Evolutionary conservation across 2,329 filamentous ascomycete species (phyloP).

Genomic region (Trichoderma sp.): DNA sequence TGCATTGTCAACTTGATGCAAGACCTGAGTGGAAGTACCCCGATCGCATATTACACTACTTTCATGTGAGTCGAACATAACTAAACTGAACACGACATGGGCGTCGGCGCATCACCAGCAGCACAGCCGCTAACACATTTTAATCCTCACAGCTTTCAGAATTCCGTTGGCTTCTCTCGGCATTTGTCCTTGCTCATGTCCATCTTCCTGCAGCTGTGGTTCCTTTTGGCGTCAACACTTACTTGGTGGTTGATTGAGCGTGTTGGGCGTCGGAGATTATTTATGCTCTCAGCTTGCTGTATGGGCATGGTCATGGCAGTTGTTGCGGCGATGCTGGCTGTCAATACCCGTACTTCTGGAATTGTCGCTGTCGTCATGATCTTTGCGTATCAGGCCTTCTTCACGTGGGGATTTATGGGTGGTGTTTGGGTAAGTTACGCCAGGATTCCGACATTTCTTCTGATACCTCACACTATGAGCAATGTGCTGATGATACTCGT

Average conservation of each 20-base stretch:
- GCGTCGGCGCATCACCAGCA: not conserved
- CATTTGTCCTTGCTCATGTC: conserved; percentile 50
- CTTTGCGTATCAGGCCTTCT: conserved; percentile 42
- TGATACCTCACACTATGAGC: not conserved
- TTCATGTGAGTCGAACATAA: conserved; percentile 35
- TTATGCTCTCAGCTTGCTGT: conserved; percentile 41
- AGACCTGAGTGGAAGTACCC: conserved; percentile 46
- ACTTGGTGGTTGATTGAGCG: conserved; percentile 48
- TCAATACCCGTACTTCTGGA: conserved; percentile 34
- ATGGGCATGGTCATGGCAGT: conserved; percentile 43
- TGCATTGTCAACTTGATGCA: conserved; percentile 38
- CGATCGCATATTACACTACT: conserved; percentile 39
- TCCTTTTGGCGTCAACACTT: conserved; percentile 41
- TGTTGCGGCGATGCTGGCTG: conserved; percentile 39
- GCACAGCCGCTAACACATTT: not conserved
- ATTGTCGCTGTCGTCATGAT: conserved; percentile 42
- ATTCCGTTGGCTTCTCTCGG: conserved; percentile 41
- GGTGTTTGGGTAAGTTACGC: conserved; percentile 37
- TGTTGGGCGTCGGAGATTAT: conserved; percentile 43
- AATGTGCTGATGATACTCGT: not conserved
- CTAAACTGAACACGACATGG: not conserved
- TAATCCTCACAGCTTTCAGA: conserved; percentile 34
- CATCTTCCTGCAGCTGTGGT: conserved; percentile 51
- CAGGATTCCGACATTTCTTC: conserved; percentile 11
- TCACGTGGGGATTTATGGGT: conserved; percentile 40